Conservation (phyloP, 2,329 filamentous ascomycete species). For the Aspergillus sp. region DNA sequence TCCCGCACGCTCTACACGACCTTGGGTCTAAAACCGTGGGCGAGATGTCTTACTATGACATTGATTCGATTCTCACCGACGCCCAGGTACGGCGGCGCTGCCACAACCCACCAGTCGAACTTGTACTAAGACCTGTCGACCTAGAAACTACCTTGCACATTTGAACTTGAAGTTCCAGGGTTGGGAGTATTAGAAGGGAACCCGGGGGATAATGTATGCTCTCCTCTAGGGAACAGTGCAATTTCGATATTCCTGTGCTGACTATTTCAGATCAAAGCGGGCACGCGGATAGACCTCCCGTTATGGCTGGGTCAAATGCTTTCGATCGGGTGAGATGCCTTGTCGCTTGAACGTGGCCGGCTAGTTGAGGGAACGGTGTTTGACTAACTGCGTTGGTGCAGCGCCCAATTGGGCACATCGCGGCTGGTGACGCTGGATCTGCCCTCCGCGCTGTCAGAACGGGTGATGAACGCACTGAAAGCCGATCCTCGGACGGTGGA, state of each 20-base stretch:
- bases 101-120: background rate
- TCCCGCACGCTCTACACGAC: too few relatives aligned
- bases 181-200: constrained; percentile 90
- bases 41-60: constrained; percentile 46
- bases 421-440: constrained; percentile 78
- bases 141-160: constrained; percentile 93
- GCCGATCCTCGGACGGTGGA: constrained; percentile 86
- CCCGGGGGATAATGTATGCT: constrained; percentile 56
- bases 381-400: constrained; percentile 10
- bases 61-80: constrained; percentile 48
- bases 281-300: constrained; percentile 78
- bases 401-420: constrained; percentile 44
- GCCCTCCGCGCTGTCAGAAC: constrained; percentile 70
- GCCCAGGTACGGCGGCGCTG: constrained; percentile 34
- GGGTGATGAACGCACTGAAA: constrained; percentile 85
- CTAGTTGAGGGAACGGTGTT: background rate
- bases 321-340: constrained; percentile 44
- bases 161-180: constrained; percentile 83
- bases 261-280: constrained; percentile 67
- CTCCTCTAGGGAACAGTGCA: too few relatives aligned
- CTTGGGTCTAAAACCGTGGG: too few relatives aligned
- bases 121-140: constrained; percentile 13
- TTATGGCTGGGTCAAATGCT: constrained; percentile 96
- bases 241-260: background rate
- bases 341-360: background rate